These are phyloP conservation scores for Lactarius trivialis DNA, from an alignment of 768 basidiomycete genomes.

Conservation along the genomic window DNA sequence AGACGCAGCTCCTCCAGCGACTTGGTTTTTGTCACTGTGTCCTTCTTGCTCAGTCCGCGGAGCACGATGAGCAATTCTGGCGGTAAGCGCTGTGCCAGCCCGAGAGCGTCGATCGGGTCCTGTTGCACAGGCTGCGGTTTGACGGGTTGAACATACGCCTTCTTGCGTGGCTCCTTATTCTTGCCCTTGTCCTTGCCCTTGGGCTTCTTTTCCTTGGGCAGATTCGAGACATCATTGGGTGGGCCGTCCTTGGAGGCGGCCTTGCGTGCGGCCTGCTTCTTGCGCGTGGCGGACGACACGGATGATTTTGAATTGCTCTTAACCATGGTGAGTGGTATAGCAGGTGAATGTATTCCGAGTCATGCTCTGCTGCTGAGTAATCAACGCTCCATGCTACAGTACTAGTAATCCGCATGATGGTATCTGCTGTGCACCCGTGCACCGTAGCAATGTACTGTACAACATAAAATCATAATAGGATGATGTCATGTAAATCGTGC, in stretches of 20 bases:
- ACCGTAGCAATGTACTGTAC: conserved; percentile 9
- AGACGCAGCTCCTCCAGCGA: conserved; percentile 79
- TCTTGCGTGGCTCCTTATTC: conserved; percentile 60
- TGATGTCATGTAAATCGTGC: conserved; percentile 5
- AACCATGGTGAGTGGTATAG: conserved; percentile 30
- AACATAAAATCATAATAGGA: conserved; percentile 2
- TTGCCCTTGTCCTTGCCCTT: conserved; percentile 48
- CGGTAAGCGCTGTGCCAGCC: conserved; percentile 65
- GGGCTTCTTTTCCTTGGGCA: conserved; percentile 41
- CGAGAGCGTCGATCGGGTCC: conserved; percentile 84
- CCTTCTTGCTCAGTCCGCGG: conserved; percentile 82
- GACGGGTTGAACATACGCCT: conserved; percentile 80
- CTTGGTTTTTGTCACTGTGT: conserved; percentile 72
- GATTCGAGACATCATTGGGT: conserved; percentile 28
- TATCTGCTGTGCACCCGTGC: not conserved
- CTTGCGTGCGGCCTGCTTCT: conserved; percentile 89
- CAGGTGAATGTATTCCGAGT: not conserved
- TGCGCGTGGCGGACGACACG: conserved; percentile 78
- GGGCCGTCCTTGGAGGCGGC: conserved; percentile 35
- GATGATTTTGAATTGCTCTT: conserved; percentile 59
- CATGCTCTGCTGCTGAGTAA: conserved; percentile 11
- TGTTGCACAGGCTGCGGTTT: conserved; percentile 68
- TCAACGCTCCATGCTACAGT: not conserved
- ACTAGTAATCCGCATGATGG: not conserved
- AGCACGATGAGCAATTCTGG: conserved; percentile 80